phyloP scores from a whole-genome alignment of 2,329 filamentous ascomycete species.

The Aspergillus sclerotialis region DNA sequence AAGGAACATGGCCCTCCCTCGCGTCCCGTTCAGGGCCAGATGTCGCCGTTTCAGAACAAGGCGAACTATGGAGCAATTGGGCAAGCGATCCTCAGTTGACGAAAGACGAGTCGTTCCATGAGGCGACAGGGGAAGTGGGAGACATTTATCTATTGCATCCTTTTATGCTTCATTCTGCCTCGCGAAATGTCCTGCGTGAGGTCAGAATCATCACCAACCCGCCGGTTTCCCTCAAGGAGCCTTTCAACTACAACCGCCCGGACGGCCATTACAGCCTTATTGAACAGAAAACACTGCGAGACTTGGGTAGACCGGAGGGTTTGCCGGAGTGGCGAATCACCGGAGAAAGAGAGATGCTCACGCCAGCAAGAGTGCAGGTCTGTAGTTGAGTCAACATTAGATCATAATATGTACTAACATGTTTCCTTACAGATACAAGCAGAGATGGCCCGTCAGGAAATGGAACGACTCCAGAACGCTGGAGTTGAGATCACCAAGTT shows the following conservation, averaged over 20 bases:
- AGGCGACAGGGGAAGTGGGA: slow-evolving; percentile 47
- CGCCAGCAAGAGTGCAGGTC: too few relatives aligned
- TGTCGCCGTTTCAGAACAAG: too few relatives aligned
- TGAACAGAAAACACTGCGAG: slow-evolving; percentile 46
- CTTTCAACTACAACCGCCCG: slow-evolving; percentile 44
- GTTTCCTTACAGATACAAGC: too few relatives aligned
- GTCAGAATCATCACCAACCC: slow-evolving; percentile 51
- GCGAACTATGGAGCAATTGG: too few relatives aligned
- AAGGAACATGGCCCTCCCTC: slow-evolving; percentile 55
- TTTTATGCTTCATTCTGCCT: slow-evolving; percentile 49
- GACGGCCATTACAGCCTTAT: slow-evolving; percentile 45
- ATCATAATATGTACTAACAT: too few relatives aligned
- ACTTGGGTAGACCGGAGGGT: slow-evolving; percentile 37
- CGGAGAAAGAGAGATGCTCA: slow-evolving; percentile 36
- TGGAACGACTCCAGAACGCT: too few relatives aligned
- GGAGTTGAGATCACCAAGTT: too few relatives aligned
- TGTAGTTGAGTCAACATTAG: too few relatives aligned
- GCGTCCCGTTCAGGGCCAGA: too few relatives aligned
- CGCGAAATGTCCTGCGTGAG: slow-evolving; percentile 42
- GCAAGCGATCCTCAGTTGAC: too few relatives aligned
- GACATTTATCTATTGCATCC: slow-evolving; percentile 51
- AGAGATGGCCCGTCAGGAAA: too few relatives aligned
- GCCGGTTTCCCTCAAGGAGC: slow-evolving; percentile 44
- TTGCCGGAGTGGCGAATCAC: slow-evolving; percentile 44
- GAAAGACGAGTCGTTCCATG: slow-evolving; percentile 35